Conservation (phyloP, 1,284 basidiomycete species). For the Cutaneotrichosporon mucoides region DNA sequence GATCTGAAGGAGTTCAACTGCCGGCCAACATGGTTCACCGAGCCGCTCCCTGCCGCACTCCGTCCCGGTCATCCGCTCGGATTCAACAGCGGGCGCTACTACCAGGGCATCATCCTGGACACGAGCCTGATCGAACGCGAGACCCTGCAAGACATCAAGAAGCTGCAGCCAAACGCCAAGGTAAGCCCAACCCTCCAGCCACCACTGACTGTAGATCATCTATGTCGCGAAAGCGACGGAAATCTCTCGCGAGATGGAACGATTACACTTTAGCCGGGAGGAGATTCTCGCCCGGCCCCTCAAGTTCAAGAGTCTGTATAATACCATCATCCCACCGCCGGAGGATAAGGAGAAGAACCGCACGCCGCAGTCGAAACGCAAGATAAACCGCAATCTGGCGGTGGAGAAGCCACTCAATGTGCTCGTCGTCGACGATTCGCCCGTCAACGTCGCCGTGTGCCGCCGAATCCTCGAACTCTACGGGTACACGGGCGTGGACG, state of each 20-base stretch:
- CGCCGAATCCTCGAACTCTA: conserved; percentile 39
- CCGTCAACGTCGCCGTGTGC: conserved; percentile 42
- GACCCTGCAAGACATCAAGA: conserved; percentile 17
- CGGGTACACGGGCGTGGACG: conserved; percentile 38
- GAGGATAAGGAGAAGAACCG: conserved; percentile 3
- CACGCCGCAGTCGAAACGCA: conserved; percentile 4
- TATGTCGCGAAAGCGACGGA: conserved; percentile 35
- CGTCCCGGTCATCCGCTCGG: conserved; percentile 21
- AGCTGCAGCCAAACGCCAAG: conserved; percentile 30
- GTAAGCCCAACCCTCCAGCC: conserved; percentile 1
- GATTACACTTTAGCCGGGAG: conserved; percentile 22
- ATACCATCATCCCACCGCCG: conserved; percentile 17
- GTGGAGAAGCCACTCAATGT: conserved; percentile 33
- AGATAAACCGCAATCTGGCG: conserved; percentile 15
- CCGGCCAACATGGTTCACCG: conserved; percentile 28
- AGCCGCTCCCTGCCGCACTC: conserved; percentile 19
- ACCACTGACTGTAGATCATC: conserved; percentile 21
- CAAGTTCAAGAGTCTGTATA: conserved; percentile 37
- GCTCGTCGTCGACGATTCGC: conserved; percentile 46
- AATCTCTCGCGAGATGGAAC: conserved; percentile 22
- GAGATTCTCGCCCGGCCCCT: conserved; percentile 40
- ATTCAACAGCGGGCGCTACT: conserved; percentile 19
- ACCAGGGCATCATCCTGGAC: conserved; percentile 30
- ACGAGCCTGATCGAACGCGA: conserved; percentile 17
- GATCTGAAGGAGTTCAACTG: conserved; percentile 30